Evolutionary conservation across 768 basidiomycete genomes (phyloP), one percentile per base, ranked within the genome.

Genomic region (Pleurotus ostreatus): DNA sequence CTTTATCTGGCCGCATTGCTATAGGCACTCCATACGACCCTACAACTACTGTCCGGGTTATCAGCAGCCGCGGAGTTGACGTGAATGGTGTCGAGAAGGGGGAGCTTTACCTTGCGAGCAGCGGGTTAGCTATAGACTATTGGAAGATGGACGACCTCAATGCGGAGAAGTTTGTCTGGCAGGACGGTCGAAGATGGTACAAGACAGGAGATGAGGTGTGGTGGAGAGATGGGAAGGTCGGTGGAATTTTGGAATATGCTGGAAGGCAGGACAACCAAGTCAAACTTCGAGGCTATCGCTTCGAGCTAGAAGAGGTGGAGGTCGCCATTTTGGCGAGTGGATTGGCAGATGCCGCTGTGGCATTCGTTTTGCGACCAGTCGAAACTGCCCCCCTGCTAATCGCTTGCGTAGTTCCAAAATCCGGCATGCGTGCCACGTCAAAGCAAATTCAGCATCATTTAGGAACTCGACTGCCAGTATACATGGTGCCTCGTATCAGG

Each of bases 241-340:
- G 49, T 5, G 55, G 55, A 3, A n/a, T 47, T 7, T 34, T 56
- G 23, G 55, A 47, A 7, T 56, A 39, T 25, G 26, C 13, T 46
- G 55, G 44, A 8, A 20, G 55, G 15, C 23, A 47, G 9, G 47
- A 56, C 23, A 56, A 48, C 34, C 46, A 56, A 38, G 55, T 56
- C 25, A 56, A 56, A 41, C 8, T 56, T 13, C 44, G 55, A 30
- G 55, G 55, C 9, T 48, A 37, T 48, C 55, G 55, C 13, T 46
- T 56, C 30, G 47, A 56, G 45, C 55, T 56, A 3, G 55, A 56
- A 9, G 45, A 39, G 9, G 16, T 56, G 8, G 55, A 56, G 1
- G 30, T 37, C 4, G 38, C 43, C 13, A 39, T 56, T 18, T 46
- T 56, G 8, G 16, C 22, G 8, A 25, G 39, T 15, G 49, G 49